These are phyloP conservation scores for Xylaria scruposa DNA, from an alignment of 495 filamentous ascomycete species.

Conservation along the genomic window DNA sequence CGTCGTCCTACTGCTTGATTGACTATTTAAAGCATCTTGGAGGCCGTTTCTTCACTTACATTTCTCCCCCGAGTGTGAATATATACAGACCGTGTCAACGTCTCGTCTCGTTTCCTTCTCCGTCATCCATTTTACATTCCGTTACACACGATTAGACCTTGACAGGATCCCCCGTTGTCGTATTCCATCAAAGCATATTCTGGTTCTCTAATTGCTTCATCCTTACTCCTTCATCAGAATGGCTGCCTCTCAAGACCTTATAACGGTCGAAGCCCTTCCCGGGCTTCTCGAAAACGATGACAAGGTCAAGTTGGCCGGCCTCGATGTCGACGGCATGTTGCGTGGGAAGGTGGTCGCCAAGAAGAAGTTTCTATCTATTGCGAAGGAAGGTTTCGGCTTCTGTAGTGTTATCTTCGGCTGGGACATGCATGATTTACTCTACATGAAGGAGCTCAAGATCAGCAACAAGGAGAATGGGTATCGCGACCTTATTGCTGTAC, in stretches of 20 bases:
- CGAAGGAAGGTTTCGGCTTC: conserved; percentile 87
- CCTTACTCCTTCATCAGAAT: background rate
- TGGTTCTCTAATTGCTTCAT: background rate
- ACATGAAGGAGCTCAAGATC: conserved; percentile 81
- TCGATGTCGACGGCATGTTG: conserved; percentile 89
- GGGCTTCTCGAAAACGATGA: conserved; percentile 74
- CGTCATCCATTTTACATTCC: background rate
- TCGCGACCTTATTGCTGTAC: conserved; percentile 82
- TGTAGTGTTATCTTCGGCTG: conserved; percentile 97
- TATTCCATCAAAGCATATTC: background rate
- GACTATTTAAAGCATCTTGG: background rate
- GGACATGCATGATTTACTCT: conserved; percentile 97
- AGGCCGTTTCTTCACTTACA: background rate
- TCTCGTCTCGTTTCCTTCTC: background rate
- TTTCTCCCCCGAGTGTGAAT: background rate
- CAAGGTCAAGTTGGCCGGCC: conserved; percentile 88
- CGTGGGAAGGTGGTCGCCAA: conserved; percentile 96
- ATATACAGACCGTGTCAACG: conserved; percentile 10
- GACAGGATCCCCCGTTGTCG: background rate
- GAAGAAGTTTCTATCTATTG: conserved; percentile 91
- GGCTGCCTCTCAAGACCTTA: conserved; percentile 33
- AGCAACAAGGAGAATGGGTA: conserved; percentile 95
- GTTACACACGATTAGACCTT: background rate
- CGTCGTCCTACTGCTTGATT: background rate
- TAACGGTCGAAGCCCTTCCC: conserved; percentile 69